These are phyloP conservation scores for Lodderomyces metapsilosis DNA, from an alignment of 1,139 yeast species.

Conservation along the genomic window DNA sequence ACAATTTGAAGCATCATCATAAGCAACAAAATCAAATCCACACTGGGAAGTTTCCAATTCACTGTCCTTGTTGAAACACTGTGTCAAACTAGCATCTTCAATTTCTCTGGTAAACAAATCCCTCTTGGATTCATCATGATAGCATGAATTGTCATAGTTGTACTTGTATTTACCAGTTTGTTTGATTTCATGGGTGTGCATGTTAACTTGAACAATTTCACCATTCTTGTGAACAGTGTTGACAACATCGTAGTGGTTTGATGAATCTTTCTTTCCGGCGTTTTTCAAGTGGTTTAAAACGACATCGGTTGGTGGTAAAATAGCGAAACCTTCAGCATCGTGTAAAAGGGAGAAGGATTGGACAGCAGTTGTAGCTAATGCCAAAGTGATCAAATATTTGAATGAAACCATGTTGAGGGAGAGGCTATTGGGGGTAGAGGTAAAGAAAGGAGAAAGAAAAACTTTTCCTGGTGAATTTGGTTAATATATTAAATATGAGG, in stretches of 20 bases:
- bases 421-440: not conserved
- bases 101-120: slow-evolving; percentile 14
- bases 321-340: slow-evolving; percentile 15
- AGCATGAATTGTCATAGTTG: slow-evolving; percentile 16
- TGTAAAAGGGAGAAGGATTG: slow-evolving; percentile 13
- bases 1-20: slow-evolving; percentile 15
- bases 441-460: not conserved
- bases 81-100: slow-evolving; percentile 10
- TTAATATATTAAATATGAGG: too few relatives aligned
- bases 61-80: slow-evolving; percentile 15
- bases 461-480: not conserved
- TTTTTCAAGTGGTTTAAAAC: slow-evolving; percentile 14
- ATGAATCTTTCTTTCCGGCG: slow-evolving; percentile 10
- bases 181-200: slow-evolving; percentile 14
- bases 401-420: slow-evolving; percentile 14
- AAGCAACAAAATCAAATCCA: slow-evolving; percentile 16
- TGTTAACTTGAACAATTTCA: slow-evolving; percentile 15
- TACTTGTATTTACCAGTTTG: slow-evolving; percentile 14
- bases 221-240: slow-evolving; percentile 15
- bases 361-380: slow-evolving; percentile 9
- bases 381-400: slow-evolving; percentile 11
- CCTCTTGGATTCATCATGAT: slow-evolving; percentile 10
- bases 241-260: slow-evolving; percentile 15
- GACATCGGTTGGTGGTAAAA: slow-evolving; percentile 17
- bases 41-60: slow-evolving; percentile 16